Evolutionary conservation across 2,329 filamentous ascomycete species (phyloP).

Genomic region (Aspergillus sp.): DNA sequence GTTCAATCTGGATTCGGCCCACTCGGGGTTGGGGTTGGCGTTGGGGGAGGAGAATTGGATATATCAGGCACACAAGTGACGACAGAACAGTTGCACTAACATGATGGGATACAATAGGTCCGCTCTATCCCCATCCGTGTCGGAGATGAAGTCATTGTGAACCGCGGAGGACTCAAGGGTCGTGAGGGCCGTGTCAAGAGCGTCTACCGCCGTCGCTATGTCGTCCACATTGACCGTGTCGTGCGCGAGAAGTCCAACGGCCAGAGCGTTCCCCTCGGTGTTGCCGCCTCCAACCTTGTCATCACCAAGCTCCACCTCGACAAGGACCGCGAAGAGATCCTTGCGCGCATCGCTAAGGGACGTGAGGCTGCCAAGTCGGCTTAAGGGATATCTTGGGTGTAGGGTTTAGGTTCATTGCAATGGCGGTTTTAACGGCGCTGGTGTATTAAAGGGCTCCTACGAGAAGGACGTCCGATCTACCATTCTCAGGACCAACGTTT

Average conservation of each 20-base stretch:
- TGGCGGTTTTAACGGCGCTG: slow-evolving; percentile 32
- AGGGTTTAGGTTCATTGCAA: slow-evolving; percentile 60
- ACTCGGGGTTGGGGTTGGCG: not conserved
- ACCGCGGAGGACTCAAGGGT: slow-evolving; percentile 93
- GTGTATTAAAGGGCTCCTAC: slow-evolving; percentile 22
- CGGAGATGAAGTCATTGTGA: slow-evolving; percentile 91
- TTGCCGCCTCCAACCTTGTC: slow-evolving; percentile 95
- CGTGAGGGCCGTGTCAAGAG: slow-evolving; percentile 97
- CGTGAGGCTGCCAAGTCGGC: slow-evolving; percentile 52
- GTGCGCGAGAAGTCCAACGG: slow-evolving; percentile 96
- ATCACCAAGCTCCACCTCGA: slow-evolving; percentile 97
- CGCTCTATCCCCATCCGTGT: slow-evolving; percentile 96
- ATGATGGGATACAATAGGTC: slow-evolving; percentile 56
- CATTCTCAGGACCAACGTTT: too few species aligned
- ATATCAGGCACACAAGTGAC: not conserved
- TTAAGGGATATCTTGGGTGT: slow-evolving; percentile 62
- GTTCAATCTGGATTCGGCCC: not conserved
- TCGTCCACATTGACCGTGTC: slow-evolving; percentile 95
- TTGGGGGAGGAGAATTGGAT: not conserved
- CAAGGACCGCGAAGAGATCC: slow-evolving; percentile 51
- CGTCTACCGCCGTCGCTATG: slow-evolving; percentile 98
- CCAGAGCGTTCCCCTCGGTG: slow-evolving; percentile 89
- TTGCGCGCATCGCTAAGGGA: slow-evolving; percentile 47
- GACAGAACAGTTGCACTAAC: slow-evolving; percentile 5
- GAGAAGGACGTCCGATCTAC: too few species aligned